Base-by-base conservation (phyloP, 331 rosid species). In the Stylosanthes scabra region DNA sequence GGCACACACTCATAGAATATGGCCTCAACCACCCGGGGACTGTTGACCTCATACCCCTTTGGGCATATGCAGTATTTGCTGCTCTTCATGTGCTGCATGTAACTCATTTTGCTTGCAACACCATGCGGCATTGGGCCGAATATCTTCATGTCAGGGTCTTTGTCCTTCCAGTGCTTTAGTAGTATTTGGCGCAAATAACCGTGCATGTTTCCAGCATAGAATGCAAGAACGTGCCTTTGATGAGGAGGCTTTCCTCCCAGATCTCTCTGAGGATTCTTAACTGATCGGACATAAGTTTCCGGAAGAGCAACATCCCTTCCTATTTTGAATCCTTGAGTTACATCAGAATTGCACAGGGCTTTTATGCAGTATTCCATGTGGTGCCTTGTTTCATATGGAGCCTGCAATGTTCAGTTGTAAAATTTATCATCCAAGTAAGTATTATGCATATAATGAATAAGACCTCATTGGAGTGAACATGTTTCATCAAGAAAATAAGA, bases 51-150 rank as follows among this genome's bases (percentile, higher is more conserved):
- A 1, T 88, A 90, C 27, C 97, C 99, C 77, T 91, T 95, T 59
- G 99, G 99, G 80, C 99, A 95, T 70, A 95, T 84, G 25, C 99
- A 95, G 86, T 83, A 95, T 78, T 87, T 87, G 88, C 97, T 95
- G 75, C 77, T 92, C 89, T 95, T 86, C 99, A 90, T 95, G 83
- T 86, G 85, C 49, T 90, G 88, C 44, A 95, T 87, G 90, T 95
- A 91, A 37, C 59, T 91, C 96, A 90, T 88, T 83, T 95, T 95
- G 87, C 82, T 84, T 66, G 85, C 88, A 50, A 90, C 86, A 50
- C 93, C 96, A 0, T 83, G 93, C 51, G 97, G 90, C 97, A 95
- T 83, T 73, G 84, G 96, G 6, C 92, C 97, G 39, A 84, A 77
- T 78, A 95, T 90, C 88, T 88, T 87, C 97, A 95, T 87, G 16